phyloP scores from a whole-genome alignment of 257 asterid genomes.

The Buddleja alternifolia region DNA sequence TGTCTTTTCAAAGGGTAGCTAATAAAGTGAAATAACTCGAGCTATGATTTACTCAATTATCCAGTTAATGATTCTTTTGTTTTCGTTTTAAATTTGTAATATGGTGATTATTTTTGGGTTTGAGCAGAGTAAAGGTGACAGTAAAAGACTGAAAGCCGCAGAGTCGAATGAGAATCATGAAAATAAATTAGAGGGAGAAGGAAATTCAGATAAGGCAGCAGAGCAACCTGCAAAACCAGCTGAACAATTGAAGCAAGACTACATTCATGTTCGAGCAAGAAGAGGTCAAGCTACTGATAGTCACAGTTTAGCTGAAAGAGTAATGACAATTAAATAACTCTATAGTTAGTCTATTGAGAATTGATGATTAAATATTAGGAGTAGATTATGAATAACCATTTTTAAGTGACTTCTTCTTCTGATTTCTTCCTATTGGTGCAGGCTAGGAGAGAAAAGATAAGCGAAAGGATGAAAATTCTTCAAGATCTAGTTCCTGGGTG shows the following conservation, averaged over 20 bases:
- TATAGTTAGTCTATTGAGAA: background rate
- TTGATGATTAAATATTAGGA: too few species aligned
- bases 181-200: slow-evolving; percentile 43
- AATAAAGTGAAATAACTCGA: too few species aligned
- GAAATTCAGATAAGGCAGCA: slow-evolving; percentile 41
- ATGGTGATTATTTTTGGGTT: slow-evolving; percentile 22
- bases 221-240: slow-evolving; percentile 37
- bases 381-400: background rate
- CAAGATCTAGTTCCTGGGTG: slow-evolving; percentile 58
- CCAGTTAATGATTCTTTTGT: too few species aligned
- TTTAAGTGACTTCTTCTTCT: background rate
- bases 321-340: slow-evolving; percentile 20
- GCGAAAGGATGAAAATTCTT: slow-evolving; percentile 54
- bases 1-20: too few species aligned
- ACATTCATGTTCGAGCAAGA: slow-evolving; percentile 55
- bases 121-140: slow-evolving; percentile 49
- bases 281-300: slow-evolving; percentile 63
- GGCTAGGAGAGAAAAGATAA: slow-evolving; percentile 60
- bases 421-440: slow-evolving; percentile 25
- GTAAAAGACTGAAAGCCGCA: slow-evolving; percentile 44
- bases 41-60: too few species aligned
- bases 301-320: slow-evolving; percentile 60
- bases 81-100: background rate
- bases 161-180: slow-evolving; percentile 39
- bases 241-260: slow-evolving; percentile 48